A percentile compares a stretch with the other conserved stretches of the same genome.
phyloP scores from a whole-genome alignment of 352 stramenopile genomes.

The Phytopythium montanum region DNA sequence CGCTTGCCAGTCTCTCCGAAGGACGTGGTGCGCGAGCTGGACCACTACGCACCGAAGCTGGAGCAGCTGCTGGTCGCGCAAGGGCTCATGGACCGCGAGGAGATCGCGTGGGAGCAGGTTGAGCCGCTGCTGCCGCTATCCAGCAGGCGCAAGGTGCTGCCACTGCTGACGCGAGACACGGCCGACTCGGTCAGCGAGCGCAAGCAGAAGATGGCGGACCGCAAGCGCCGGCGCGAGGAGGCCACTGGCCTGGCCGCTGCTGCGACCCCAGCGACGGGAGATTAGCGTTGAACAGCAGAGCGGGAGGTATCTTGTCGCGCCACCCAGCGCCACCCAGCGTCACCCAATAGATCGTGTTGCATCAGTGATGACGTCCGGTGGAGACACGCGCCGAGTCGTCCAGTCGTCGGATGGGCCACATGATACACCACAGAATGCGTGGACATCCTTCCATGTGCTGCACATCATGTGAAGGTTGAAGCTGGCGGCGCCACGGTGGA shows the following conservation, averaged over 20 bases:
- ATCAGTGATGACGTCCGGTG: background rate
- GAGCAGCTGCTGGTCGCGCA: constrained; percentile 73
- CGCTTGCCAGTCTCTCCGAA: constrained; percentile 35
- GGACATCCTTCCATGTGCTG: no score
- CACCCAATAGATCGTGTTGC: background rate
- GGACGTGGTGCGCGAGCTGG: constrained; percentile 54
- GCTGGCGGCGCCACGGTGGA: no score
- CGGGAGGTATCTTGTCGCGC: background rate
- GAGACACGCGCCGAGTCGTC: no score
- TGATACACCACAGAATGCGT: no score
- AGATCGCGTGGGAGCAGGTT: constrained; percentile 53
- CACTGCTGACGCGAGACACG: constrained; percentile 64
- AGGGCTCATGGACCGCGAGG: constrained; percentile 32
- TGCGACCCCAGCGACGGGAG: background rate
- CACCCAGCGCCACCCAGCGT: background rate
- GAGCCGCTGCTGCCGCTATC: constrained; percentile 45
- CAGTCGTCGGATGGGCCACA: no score
- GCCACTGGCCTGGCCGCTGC: constrained; percentile 7
- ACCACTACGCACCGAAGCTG: constrained; percentile 70
- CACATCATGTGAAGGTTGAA: constrained; percentile 1
- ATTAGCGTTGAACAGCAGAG: background rate
- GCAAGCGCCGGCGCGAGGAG: constrained; percentile 60
- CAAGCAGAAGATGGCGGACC: constrained; percentile 66
- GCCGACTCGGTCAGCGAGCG: constrained; percentile 79
- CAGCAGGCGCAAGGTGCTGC: constrained; percentile 55